Evolutionary conservation across 2,329 filamentous ascomycete genomes (phyloP), one percentile per base, ranked within the genome.

Genomic region (Alternaria gansuensis): DNA sequence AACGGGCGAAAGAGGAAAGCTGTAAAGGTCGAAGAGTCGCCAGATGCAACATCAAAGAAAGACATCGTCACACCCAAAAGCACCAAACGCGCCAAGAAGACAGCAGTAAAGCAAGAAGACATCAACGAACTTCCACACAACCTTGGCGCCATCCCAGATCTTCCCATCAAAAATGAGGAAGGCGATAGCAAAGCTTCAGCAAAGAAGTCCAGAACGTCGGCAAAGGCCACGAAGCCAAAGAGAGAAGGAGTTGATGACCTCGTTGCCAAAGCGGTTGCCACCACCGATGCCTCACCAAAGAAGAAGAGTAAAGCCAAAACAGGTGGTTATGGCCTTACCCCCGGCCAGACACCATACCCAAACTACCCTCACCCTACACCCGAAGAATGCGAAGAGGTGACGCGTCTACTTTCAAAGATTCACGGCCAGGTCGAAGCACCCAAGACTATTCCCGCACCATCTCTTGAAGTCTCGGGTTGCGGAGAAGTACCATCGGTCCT

Each of bases 381-480:
- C 0, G 85, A 87, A 50, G 87, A 91, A 66, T 93, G 91, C 71
- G 82, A 88, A 62, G 83, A 89, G 67, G 89, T 94, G 4, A 85
- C 87, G 54, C 78, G 81, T 1, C 79, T 94, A 2, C 83, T 96
- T 0, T 84, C 87, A 1, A 81, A 82, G 11, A 74, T 87, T 0
- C 91, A 96, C 68, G 90, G 90, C 2, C 82, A 86, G 53, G 83
- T 89, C 13, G 80, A 81, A 45, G 82, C 85, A 1, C 92, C 92
- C 0, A 81, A 85, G n/a, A 84, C 82, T 1, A 86, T 93, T 8
- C 89, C 90, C 1, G 81, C 85, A 4, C 90, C 91, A 0, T 91
- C 90, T 5, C 80, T 90, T 5, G 86, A 87, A 7, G 83, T 91
- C 3, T 87, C 92, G 11, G 92, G 92, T 17, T 89, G 87, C 63